Evolutionary conservation across 2,329 filamentous ascomycete genomes (phyloP).

Genomic region (Fusarium nisikadoi): DNA sequence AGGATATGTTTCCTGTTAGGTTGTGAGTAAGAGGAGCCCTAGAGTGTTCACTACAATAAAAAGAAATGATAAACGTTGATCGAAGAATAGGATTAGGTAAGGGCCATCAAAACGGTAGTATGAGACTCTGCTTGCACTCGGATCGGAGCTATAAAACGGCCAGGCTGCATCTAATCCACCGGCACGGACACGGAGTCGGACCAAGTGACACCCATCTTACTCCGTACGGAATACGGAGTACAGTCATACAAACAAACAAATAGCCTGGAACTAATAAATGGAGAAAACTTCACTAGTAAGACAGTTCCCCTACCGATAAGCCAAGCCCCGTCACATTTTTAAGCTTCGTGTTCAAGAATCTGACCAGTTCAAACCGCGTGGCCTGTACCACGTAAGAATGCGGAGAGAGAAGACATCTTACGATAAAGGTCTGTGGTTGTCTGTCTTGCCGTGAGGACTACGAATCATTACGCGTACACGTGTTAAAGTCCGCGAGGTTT

Average conservation of each 20-base stretch:
- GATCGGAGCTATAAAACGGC: not conserved
- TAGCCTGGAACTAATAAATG: not conserved
- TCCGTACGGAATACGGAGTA: not conserved
- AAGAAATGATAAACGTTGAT: not conserved
- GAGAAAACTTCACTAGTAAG: not conserved
- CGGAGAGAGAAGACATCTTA: not conserved
- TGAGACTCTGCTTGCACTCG: not conserved
- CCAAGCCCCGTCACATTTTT: not conserved
- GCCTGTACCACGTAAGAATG: not conserved
- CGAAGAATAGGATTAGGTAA: not conserved
- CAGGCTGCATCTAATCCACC: not conserved
- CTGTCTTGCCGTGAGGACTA: not conserved
- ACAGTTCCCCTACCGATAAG: not conserved
- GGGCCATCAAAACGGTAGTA: not conserved
- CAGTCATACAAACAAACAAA: not conserved
- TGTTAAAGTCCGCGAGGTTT: not conserved
- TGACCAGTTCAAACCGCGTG: conserved; percentile 6
- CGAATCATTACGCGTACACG: conserved; percentile 12
- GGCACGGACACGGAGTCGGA: conserved; percentile 10
- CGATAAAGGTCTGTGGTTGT: not conserved
- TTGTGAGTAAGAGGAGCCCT: not conserved
- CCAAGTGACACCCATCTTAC: not conserved
- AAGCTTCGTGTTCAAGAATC: not conserved
- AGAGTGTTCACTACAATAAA: not conserved
- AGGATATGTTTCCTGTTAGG: not conserved